A percentile compares a stretch with the other conserved stretches of the same genome.
phyloP scores from a whole-genome alignment of 768 basidiomycete species.

The Lenzites betulinus region DNA sequence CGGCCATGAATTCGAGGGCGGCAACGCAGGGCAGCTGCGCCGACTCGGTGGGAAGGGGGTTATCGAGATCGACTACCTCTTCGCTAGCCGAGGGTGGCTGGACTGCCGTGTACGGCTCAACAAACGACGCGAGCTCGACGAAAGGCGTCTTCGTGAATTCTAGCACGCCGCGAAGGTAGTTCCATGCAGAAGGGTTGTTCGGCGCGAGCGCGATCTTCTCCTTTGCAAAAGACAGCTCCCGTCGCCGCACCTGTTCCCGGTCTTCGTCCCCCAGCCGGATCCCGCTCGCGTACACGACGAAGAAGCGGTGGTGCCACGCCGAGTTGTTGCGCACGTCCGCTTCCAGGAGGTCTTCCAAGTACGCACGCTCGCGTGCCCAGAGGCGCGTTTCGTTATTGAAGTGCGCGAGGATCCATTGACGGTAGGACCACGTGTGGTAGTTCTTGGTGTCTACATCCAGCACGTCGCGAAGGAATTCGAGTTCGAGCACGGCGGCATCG shows the following conservation, averaged over 20 bases:
- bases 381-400: constrained; percentile 68
- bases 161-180: constrained; percentile 89
- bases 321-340: constrained; percentile 93
- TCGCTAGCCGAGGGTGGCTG: constrained; percentile 28
- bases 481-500: constrained; percentile 52
- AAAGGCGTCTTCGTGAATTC: constrained; percentile 62
- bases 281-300: constrained; percentile 75
- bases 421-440: constrained; percentile 98
- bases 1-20: constrained; percentile 87
- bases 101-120: constrained; percentile 58
- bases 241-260: constrained; percentile 54
- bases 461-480: constrained; percentile 74
- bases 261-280: constrained; percentile 64
- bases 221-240: constrained; percentile 83
- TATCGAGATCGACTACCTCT: constrained; percentile 69
- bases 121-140: constrained; percentile 56
- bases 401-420: constrained; percentile 90
- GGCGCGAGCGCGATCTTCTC: constrained; percentile 83
- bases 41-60: constrained; percentile 62
- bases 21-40: constrained; percentile 76
- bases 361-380: constrained; percentile 77
- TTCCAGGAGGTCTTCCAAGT: constrained; percentile 66
- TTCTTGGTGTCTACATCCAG: constrained; percentile 88
- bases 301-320: constrained; percentile 96
- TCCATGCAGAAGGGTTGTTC: constrained; percentile 96